Base-by-base conservation (phyloP, 148 eudicot genomes). In the Amaranthus palmeri region DNA sequence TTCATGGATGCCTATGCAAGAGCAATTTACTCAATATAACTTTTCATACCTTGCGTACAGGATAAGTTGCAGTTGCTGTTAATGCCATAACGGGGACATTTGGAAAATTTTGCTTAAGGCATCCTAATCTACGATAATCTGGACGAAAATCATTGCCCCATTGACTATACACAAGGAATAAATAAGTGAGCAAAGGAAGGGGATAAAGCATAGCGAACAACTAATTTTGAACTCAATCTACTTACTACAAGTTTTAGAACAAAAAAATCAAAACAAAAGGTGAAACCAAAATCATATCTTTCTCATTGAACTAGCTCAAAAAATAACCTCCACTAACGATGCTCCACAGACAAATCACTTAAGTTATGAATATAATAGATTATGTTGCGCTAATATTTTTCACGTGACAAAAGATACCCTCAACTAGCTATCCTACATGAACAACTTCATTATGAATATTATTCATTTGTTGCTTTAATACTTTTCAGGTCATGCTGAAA, bases 141-240 rank as follows among this genome's bases (percentile, higher is more conserved):
- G 99, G 99, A 69, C 99, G 99, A 58, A 96, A 96, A 83, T 96
- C 99, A 81, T 96, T 97, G 54, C 99, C 99, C 99, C 99, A 96
- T 77, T 96, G 99, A 75, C 99, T 96, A 85, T 51, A 77, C 74
- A 79, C 65, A 72, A 74, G 52, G 47, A 61, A 70, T 25, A 61
- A 71, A 40, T 5, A 66, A 67, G 60, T 73, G 50, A 74, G 59
- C 48, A 54, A 58, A 15, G 44, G 55, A 57, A 17, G 1, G 69
- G 17, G 45, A 51, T 47, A 51, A 3, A 59, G 17, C 49, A 51
- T 25, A 56, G 43, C 3, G 17, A n/a, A 72, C 11, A 65, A 53
- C 4, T 15, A 18, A 17, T 47, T 15, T 11, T 18, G 3, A 17
- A 8, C 8, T 4, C 43, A 15, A 40, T 7, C 54, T 47, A 65